phyloP scores from a whole-genome alignment of 2,329 filamentous ascomycete genomes.

The Talaromyces sp. region DNA sequence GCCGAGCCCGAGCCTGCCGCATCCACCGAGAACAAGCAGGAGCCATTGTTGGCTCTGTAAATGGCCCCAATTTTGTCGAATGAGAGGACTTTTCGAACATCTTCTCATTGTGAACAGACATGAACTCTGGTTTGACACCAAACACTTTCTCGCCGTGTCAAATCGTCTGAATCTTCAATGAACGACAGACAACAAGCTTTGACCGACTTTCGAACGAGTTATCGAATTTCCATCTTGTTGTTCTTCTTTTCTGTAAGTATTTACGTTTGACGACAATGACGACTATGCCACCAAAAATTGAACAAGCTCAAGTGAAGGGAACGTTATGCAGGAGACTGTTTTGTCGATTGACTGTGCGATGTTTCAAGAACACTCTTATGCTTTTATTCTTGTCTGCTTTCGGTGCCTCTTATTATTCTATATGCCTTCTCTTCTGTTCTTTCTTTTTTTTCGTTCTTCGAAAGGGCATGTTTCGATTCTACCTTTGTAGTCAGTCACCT shows the following conservation, averaged over 20 bases:
- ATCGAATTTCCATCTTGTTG: not conserved
- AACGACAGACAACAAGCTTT: not conserved
- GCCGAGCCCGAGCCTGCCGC: conserved; percentile 21
- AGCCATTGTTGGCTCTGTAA: conserved; percentile 33
- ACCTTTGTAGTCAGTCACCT: not conserved
- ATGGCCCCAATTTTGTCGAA: not conserved
- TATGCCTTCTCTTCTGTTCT: not conserved
- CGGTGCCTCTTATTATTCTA: not conserved
- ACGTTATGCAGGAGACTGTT: not conserved
- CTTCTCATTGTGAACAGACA: not conserved
- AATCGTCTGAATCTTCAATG: not conserved
- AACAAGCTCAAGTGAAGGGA: not conserved
- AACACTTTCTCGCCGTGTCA: not conserved
- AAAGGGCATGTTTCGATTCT: not conserved
- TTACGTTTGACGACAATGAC: conserved; percentile 6
- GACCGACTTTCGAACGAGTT: not conserved
- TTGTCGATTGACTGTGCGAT: not conserved
- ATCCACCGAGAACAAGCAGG: conserved; percentile 28
- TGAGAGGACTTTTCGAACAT: not conserved
- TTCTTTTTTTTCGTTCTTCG: not conserved
- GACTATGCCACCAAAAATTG: not conserved
- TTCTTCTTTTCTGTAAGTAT: conserved; percentile 4
- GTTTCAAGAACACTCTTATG: not conserved
- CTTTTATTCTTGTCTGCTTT: not conserved
- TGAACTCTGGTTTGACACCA: not conserved